Conservation (phyloP, 768 basidiomycete species). For the Boletales sp. region DNA sequence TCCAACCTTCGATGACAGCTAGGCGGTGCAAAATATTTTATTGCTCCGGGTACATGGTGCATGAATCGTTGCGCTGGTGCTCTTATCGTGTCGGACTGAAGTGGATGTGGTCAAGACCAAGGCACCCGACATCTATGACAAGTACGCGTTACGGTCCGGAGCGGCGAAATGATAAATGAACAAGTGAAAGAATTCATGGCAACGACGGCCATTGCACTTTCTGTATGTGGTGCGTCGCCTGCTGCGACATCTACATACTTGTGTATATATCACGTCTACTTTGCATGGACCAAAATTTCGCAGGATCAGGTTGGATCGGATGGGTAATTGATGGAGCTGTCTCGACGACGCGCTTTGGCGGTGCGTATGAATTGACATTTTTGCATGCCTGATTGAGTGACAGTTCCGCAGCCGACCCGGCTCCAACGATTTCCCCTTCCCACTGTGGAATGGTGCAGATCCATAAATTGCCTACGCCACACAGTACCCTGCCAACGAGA, state of each 20-base stretch:
- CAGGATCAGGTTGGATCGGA: conserved; percentile 67
- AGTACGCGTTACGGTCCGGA: conserved; percentile 34
- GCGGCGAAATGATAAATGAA: conserved; percentile 72
- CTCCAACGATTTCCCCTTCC: conserved; percentile 67
- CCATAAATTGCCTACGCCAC: conserved; percentile 69
- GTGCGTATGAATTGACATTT: conserved; percentile 39
- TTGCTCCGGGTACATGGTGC: conserved; percentile 71
- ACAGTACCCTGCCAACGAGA: conserved; percentile 72
- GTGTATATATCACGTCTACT: conserved; percentile 69
- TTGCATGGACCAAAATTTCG: conserved; percentile 51
- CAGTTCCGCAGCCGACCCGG: conserved; percentile 61
- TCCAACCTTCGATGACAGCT: conserved; percentile 89
- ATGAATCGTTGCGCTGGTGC: conserved; percentile 23
- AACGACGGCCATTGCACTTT: conserved; percentile 67
- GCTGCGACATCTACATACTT: conserved; percentile 57
- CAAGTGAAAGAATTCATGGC: conserved; percentile 91
- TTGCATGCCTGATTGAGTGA: conserved; percentile 6
- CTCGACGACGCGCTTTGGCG: conserved; percentile 73
- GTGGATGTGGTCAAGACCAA: conserved; percentile 67
- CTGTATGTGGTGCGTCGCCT: conserved; percentile 62
- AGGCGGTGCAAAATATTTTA: conserved; percentile 85
- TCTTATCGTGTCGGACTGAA: conserved; percentile 26
- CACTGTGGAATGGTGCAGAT: conserved; percentile 85
- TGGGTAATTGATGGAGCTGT: conserved; percentile 79
- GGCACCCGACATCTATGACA: conserved; percentile 2